A percentile compares a stretch with the other conserved stretches of the same genome.
Conservation (phyloP, 257 asterid genomes). For the Jacaranda copaia region DNA sequence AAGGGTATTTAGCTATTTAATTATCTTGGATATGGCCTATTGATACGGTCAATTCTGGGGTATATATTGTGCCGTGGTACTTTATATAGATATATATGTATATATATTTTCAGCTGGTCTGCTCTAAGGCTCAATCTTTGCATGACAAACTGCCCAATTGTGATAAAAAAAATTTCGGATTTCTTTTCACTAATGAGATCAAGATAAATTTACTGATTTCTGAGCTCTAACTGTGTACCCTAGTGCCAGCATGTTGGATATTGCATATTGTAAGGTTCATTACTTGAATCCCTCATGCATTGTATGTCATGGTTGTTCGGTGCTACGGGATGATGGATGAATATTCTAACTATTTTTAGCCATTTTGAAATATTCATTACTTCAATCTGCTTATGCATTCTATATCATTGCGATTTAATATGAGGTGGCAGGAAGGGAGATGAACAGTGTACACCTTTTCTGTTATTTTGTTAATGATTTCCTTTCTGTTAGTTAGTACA, state of each 20-base stretch:
- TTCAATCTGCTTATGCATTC: neutral
- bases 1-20: conserved; percentile 2
- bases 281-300: conserved; percentile 14
- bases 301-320: neutral
- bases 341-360: neutral
- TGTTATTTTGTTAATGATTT: neutral
- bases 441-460: neutral
- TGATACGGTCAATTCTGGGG: neutral
- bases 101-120: neutral
- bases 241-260: conserved; percentile 11
- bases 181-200: neutral
- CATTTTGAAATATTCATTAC: conserved; percentile 14
- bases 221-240: neutral
- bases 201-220: neutral
- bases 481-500: conserved; percentile 16
- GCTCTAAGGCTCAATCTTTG: neutral
- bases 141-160: neutral
- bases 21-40: neutral
- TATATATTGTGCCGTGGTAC: neutral
- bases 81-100: neutral
- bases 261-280: neutral
- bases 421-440: neutral
- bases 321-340: neutral
- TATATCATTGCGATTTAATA: neutral
- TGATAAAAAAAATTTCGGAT: too few relatives aligned